Evolutionary conservation across 1,284 basidiomycete genomes (phyloP).

Genomic region (Meira miltonrushii): DNA sequence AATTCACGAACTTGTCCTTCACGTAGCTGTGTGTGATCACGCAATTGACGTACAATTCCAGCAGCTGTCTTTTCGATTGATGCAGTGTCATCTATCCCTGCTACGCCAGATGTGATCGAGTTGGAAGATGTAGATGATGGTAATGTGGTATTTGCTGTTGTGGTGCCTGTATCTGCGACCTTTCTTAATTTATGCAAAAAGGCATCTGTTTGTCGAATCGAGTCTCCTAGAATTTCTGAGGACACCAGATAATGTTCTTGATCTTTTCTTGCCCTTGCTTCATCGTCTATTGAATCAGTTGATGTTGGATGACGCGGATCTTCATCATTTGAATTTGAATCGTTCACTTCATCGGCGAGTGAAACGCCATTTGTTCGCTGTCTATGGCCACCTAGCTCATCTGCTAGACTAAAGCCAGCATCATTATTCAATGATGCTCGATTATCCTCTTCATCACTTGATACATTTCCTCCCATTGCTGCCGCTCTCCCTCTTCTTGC

Average conservation of each 20-base stretch:
- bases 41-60: conserved; percentile 17
- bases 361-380: neutral
- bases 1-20: conserved; percentile 31
- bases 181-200: conserved; percentile 5
- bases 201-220: neutral
- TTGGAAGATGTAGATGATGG: neutral
- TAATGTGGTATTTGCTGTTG: neutral
- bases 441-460: conserved; percentile 1
- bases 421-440: neutral
- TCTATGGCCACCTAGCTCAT: conserved; percentile 3
- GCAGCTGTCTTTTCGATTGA: conserved; percentile 16
- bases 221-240: conserved; percentile 5
- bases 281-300: neutral
- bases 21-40: conserved; percentile 15
- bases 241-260: conserved; percentile 7
- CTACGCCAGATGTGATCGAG: neutral
- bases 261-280: conserved; percentile 5
- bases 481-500: neutral
- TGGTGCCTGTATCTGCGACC: neutral
- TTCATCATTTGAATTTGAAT: neutral
- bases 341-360: neutral
- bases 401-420: conserved; percentile 5
- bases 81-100: conserved; percentile 16
- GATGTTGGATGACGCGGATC: neutral
- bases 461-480: neutral